Evolutionary conservation across 2,329 filamentous ascomycete genomes (phyloP), one percentile per base, ranked within the genome.

Genomic region (Ilyonectria destructans): DNA sequence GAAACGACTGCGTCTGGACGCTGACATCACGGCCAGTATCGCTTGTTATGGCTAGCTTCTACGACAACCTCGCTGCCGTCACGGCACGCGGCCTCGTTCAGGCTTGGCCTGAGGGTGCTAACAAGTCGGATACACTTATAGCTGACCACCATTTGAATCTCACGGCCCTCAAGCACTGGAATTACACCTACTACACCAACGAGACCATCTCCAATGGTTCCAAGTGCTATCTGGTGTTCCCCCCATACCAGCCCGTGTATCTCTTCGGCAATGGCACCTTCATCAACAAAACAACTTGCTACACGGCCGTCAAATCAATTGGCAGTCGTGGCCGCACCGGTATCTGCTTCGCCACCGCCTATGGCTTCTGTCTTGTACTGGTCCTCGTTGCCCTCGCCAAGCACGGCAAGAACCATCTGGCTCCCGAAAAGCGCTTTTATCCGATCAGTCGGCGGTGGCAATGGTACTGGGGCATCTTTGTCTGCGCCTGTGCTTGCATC

Each of bases 371-470:
- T 60, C 85, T 95, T 15, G 82, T 94, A 68, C 84, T 91, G 68
- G 87, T 87, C 35, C 78, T 94, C 49, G 83, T 92, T 64, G 89
- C 85, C 75, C 84, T 94, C 26, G 84, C 85, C 65, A 92, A 91
- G 77, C 92, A 93, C 74, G 91, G 91, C 58, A 84, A 83, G 52
- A 82, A 87, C 2, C 86, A 88, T 74, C 81, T 95, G 13, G 89
- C 91, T 1, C 82, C 83, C 17, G 87, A 91, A 74, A 92, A 89
- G 78, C 86, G 91, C 65, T 95, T 93, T 81, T 87, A 85, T 62
- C 85, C 91, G n/a, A 86, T 94, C 59, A 91, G 92, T 12, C 86
- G 92, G 57, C 85, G 92, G 72, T 93, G 91, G 91, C 92, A 93
- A 79, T 96, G 92, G 92, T 95, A 94, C 80, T 95, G 92, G 91